Percentiles rank a stretch among this genome's conserved stretches.
phyloP scores from a whole-genome alignment of 768 basidiomycete genomes.

The Boletus eberwhitei region DNA sequence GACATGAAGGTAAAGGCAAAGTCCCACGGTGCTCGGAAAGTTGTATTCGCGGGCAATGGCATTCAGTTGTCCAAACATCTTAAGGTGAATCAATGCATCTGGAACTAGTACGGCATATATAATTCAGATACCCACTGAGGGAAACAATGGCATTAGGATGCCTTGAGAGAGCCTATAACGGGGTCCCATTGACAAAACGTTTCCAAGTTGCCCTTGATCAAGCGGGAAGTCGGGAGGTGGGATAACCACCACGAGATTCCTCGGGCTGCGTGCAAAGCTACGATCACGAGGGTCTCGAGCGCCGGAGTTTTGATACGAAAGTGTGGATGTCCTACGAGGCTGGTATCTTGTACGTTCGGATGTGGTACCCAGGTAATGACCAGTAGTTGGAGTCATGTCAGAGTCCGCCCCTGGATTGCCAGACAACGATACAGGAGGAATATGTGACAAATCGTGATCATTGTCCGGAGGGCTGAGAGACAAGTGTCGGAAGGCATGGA shows the following conservation, averaged over 20 bases:
- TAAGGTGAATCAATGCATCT: not conserved
- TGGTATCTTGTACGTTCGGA: conserved; percentile 24
- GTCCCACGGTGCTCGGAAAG: conserved; percentile 70
- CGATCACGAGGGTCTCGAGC: conserved; percentile 45
- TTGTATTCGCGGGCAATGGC: conserved; percentile 81
- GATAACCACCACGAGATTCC: conserved; percentile 62
- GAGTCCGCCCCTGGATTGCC: conserved; percentile 7
- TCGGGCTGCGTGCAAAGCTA: conserved; percentile 35
- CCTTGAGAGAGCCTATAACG: conserved; percentile 62
- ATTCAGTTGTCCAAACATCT: conserved; percentile 76
- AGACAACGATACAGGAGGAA: not conserved
- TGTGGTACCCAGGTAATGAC: not conserved
- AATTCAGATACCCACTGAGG: conserved; percentile 47
- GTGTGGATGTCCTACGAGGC: conserved; percentile 45
- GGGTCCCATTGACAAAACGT: conserved; percentile 57
- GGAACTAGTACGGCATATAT: not conserved
- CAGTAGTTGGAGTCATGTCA: conserved; percentile 4
- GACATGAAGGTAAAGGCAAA: conserved; percentile 77
- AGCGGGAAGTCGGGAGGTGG: conserved; percentile 59
- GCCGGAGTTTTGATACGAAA: conserved; percentile 52
- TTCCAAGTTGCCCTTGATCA: conserved; percentile 57
- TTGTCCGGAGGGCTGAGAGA: conserved; percentile 43
- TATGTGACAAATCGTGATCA: conserved; percentile 10
- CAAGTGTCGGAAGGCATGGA: conserved; percentile 34
- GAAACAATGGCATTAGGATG: conserved; percentile 69